Percentiles rank a stretch among this genome's conserved stretches.
phyloP scores from a whole-genome alignment of 2,329 filamentous ascomycete genomes.

The Fusarium sp. region DNA sequence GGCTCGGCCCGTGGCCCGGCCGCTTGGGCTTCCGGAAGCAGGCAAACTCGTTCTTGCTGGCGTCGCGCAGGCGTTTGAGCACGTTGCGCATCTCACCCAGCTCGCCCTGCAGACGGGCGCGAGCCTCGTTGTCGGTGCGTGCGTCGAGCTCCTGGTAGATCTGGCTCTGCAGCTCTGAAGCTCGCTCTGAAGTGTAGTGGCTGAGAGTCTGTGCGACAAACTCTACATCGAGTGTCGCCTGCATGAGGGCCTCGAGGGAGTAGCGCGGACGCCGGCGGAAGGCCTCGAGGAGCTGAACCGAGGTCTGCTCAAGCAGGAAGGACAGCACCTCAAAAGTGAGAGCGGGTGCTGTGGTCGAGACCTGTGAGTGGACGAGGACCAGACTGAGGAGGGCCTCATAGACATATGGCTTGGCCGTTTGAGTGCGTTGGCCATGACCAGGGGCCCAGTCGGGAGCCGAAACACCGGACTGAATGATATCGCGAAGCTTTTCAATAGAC shows the following conservation, averaged over 20 bases:
- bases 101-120: conserved; percentile 81
- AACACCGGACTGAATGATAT: conserved; percentile 77
- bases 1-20: conserved; percentile 46
- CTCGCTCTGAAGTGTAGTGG: conserved; percentile 85
- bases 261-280: conserved; percentile 75
- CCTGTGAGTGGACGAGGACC: conserved; percentile 90
- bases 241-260: conserved; percentile 84
- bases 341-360: conserved; percentile 77
- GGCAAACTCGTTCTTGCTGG: conserved; percentile 85
- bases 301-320: conserved; percentile 83
- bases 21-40: conserved; percentile 75
- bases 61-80: conserved; percentile 82
- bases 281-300: conserved; percentile 78
- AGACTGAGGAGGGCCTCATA: conserved; percentile 85
- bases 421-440: conserved; percentile 62
- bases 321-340: conserved; percentile 84
- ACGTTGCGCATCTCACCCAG: conserved; percentile 87
- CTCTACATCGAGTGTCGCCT: conserved; percentile 96
- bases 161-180: conserved; percentile 81
- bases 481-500: conserved; percentile 70
- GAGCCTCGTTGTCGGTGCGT: conserved; percentile 86
- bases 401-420: conserved; percentile 84
- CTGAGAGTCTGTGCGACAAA: conserved; percentile 94
- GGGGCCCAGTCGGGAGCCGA: conserved; percentile 75
- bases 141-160: conserved; percentile 92